These are phyloP conservation scores for Suhomyces terraborum DNA, from an alignment of 1,139 yeast genomes.

Conservation along the genomic window DNA sequence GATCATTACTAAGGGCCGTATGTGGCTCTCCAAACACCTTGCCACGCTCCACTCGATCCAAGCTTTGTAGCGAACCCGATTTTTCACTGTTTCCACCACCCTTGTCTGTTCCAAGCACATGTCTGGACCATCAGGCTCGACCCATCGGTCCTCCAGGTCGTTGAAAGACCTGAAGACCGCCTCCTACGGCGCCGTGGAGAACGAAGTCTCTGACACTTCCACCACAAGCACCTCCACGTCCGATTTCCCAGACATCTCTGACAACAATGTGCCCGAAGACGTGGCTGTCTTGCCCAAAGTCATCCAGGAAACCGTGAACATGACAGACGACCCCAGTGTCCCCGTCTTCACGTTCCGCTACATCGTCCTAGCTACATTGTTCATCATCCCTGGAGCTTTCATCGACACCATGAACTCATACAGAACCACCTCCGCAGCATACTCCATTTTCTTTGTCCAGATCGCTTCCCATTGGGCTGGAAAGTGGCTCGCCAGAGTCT, in stretches of 20 bases:
- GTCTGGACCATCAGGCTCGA: too few species aligned
- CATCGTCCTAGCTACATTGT: constrained; percentile 19
- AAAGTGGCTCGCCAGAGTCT: constrained; percentile 20
- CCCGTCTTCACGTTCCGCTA: constrained; percentile 23
- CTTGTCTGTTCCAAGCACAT: too few species aligned
- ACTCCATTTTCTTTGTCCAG: constrained; percentile 26
- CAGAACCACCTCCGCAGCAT: constrained; percentile 26
- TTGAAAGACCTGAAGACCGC: not conserved
- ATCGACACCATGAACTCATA: constrained; percentile 26
- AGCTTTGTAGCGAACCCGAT: too few species aligned
- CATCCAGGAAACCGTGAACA: constrained; percentile 21
- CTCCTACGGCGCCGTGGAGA: not conserved
- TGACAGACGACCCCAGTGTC: constrained; percentile 21
- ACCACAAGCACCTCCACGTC: too few species aligned
- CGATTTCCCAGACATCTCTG: not conserved
- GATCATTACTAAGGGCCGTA: too few species aligned
- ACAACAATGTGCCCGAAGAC: constrained; percentile 7
- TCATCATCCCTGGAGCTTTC: constrained; percentile 26
- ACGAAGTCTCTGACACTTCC: not conserved
- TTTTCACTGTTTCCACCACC: too few species aligned
- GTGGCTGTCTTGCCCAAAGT: constrained; percentile 19
- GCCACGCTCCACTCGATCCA: too few species aligned
- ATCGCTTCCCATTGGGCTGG: constrained; percentile 26
- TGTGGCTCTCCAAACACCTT: too few species aligned
- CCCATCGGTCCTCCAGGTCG: not conserved